Evolutionary conservation across 2,329 filamentous ascomycete species (phyloP).

Genomic region (Ascochyta lentis): DNA sequence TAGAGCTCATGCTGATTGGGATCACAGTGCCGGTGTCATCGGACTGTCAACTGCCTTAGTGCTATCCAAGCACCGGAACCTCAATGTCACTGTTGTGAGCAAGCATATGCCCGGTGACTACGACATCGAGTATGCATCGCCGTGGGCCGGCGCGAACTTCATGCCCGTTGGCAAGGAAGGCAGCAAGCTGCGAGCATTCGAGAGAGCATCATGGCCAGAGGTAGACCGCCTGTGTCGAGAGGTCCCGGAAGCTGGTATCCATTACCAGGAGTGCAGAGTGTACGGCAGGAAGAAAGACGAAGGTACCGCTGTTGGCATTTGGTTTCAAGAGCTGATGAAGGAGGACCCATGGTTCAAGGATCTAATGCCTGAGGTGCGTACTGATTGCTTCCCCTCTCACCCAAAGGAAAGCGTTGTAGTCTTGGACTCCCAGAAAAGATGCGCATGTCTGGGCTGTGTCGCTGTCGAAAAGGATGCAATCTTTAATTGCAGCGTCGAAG

Average conservation of each 20-base stretch:
- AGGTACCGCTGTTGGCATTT: conserved; percentile 59
- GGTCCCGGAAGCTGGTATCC: conserved; percentile 78
- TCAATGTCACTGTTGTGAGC: conserved; percentile 73
- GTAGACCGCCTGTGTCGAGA: conserved; percentile 58
- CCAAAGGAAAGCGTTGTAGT: neutral
- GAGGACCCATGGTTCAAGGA: conserved; percentile 76
- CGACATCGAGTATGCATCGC: conserved; percentile 87
- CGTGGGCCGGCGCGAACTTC: conserved; percentile 85
- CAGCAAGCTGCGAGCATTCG: conserved; percentile 49
- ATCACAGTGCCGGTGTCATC: conserved; percentile 66
- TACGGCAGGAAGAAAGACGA: conserved; percentile 71
- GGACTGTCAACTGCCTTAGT: conserved; percentile 70
- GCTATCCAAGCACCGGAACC: conserved; percentile 62
- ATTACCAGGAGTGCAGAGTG: conserved; percentile 70
- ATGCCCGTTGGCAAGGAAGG: conserved; percentile 61
- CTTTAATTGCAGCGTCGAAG: too few species aligned
- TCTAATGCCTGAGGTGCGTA: conserved; percentile 70
- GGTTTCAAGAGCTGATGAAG: conserved; percentile 71
- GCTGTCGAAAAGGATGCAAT: too few species aligned
- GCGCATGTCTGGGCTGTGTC: too few species aligned
- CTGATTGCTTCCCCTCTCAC: neutral
- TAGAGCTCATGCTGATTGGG: conserved; percentile 16
- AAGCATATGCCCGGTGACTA: conserved; percentile 96
- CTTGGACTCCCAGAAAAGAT: neutral
- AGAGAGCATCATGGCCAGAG: conserved; percentile 55